Evolutionary conservation across 83 land plant genomes (phyloP).

Genomic region (Larix sibirica): DNA sequence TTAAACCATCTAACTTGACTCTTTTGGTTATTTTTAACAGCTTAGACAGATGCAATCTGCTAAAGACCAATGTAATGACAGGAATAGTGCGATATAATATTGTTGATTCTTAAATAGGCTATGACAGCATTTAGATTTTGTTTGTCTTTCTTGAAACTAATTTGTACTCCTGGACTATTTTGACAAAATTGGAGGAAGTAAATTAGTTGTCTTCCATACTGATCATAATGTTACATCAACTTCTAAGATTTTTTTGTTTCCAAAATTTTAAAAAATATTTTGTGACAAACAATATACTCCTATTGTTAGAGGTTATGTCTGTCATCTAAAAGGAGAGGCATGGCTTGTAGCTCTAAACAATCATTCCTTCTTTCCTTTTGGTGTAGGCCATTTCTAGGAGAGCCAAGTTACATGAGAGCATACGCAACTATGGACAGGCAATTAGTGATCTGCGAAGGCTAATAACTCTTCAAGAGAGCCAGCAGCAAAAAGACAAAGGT

Average conservation of each 20-base stretch:
- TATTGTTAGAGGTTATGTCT: neutral
- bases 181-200: neutral
- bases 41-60: slow-evolving; percentile 5
- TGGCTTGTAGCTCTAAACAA: neutral
- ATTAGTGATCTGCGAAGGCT: slow-evolving; percentile 71
- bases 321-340: neutral
- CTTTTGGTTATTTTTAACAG: neutral
- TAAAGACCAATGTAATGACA: neutral
- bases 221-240: neutral
- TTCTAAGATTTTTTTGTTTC: neutral
- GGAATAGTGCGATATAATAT: neutral
- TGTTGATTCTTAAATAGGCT: neutral
- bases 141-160: too few species aligned
- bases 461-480: slow-evolving; percentile 60
- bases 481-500: slow-evolving; percentile 25
- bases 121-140: too few species aligned
- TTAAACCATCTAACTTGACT: neutral
- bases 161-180: neutral
- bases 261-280: neutral
- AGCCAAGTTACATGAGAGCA: slow-evolving; percentile 84
- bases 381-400: slow-evolving; percentile 89
- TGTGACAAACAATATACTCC: neutral
- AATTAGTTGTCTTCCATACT: neutral
- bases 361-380: neutral
- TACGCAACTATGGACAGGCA: slow-evolving; percentile 90